These are phyloP conservation scores for Guyanaporus albipodus DNA, from an alignment of 768 basidiomycete species.

Conservation along the genomic window DNA sequence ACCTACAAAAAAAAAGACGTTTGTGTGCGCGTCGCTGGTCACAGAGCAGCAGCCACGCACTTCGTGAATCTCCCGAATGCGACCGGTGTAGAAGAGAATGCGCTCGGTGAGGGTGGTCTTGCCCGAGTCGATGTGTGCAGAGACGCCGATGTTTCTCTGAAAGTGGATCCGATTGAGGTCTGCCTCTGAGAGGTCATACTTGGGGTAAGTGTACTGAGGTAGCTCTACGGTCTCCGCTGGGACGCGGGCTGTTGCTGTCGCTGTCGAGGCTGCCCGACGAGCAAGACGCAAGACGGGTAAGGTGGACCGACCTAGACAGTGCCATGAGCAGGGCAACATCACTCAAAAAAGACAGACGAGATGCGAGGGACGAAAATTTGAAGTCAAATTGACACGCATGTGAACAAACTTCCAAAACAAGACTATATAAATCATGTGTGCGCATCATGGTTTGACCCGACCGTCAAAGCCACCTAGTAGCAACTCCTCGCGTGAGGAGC, in stretches of 20 bases:
- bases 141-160: slow-evolving; percentile 95
- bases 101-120: slow-evolving; percentile 98
- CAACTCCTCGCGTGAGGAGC: slow-evolving; percentile 29
- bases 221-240: slow-evolving; percentile 1
- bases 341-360: too few relatives aligned
- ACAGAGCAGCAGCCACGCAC: slow-evolving; percentile 41
- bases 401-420: slow-evolving; percentile 6
- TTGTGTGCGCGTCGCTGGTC: not conserved
- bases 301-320: slow-evolving; percentile 19
- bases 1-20: slow-evolving; percentile 47
- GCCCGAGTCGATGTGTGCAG: slow-evolving; percentile 93
- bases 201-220: slow-evolving; percentile 30
- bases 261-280: slow-evolving; percentile 44
- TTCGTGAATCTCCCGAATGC: slow-evolving; percentile 95
- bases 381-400: not conserved
- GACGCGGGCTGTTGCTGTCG: slow-evolving; percentile 28
- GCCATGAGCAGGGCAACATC: slow-evolving; percentile 27
- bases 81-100: slow-evolving; percentile 92
- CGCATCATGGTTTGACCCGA: slow-evolving; percentile 79
- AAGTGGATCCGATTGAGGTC: slow-evolving; percentile 65
- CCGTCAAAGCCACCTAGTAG: slow-evolving; percentile 71
- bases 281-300: slow-evolving; percentile 10
- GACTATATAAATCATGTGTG: slow-evolving; percentile 35
- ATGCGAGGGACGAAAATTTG: too few relatives aligned
- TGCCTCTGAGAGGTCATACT: slow-evolving; percentile 51